These are phyloP conservation scores for Salvia splendens DNA, from an alignment of 257 asterid genomes.

Conservation along the genomic window DNA sequence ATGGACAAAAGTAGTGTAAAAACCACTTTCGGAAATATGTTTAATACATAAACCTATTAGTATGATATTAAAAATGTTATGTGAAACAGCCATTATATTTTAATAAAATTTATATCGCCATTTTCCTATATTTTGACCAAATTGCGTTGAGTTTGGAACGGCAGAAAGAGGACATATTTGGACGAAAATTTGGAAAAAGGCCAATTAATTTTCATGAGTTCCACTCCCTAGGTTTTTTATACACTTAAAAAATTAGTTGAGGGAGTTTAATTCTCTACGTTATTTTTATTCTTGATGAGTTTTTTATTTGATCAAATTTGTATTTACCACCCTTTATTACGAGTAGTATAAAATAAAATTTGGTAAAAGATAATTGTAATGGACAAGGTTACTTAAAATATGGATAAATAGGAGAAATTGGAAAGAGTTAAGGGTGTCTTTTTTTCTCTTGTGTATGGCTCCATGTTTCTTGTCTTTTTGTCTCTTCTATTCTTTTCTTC, in stretches of 20 bases:
- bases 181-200: neutral
- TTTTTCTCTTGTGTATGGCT: conserved; percentile 23
- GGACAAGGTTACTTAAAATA: neutral
- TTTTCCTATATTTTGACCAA: neutral
- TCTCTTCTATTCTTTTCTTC: conserved; percentile 30
- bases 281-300: neutral
- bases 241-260: too few relatives aligned
- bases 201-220: too few relatives aligned
- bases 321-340: neutral
- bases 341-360: neutral
- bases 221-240: too few relatives aligned
- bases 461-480: conserved; percentile 35
- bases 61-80: too few relatives aligned
- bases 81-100: neutral
- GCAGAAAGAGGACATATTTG: too few relatives aligned
- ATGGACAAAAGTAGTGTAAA: too few relatives aligned
- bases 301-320: neutral
- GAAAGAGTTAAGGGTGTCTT: neutral
- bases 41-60: too few relatives aligned
- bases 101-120: neutral
- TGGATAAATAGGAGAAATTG: conserved; percentile 11
- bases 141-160: too few relatives aligned
- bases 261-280: too few relatives aligned
- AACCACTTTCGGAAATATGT: too few relatives aligned
- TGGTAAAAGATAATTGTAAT: neutral